phyloP scores from a whole-genome alignment of 1,139 yeast genomes.

The Scheffersomyces lignicola region DNA sequence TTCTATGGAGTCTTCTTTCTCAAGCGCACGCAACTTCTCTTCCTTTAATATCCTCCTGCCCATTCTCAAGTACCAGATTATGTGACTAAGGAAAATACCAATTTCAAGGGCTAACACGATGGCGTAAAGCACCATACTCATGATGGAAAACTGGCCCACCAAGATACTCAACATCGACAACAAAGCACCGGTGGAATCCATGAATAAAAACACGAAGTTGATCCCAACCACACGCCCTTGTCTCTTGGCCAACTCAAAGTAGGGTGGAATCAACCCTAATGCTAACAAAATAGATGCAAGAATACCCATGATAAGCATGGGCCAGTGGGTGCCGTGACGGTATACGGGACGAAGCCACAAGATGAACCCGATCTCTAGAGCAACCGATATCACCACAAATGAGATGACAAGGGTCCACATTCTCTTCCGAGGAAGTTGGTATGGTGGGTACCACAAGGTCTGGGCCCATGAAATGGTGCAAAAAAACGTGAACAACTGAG shows the following conservation, averaged over 20 bases:
- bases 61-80: conserved; percentile 67
- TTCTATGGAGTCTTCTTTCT: background rate
- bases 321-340: conserved; percentile 68
- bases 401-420: conserved; percentile 34
- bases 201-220: conserved; percentile 73
- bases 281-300: conserved; percentile 77
- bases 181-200: conserved; percentile 82
- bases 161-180: conserved; percentile 67
- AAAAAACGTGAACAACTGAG: conserved; percentile 76
- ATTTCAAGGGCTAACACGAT: conserved; percentile 71
- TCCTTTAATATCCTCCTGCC: conserved; percentile 27
- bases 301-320: conserved; percentile 74
- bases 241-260: conserved; percentile 77
- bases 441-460: conserved; percentile 79
- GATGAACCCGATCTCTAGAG: conserved; percentile 68
- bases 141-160: conserved; percentile 62
- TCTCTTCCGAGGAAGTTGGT: conserved; percentile 34
- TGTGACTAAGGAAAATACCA: conserved; percentile 73
- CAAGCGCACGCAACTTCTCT: conserved; percentile 17
- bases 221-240: conserved; percentile 85
- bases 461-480: conserved; percentile 72
- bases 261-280: conserved; percentile 83
- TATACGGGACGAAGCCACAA: conserved; percentile 69
- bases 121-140: conserved; percentile 76
- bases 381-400: conserved; percentile 51